Percentiles rank a stretch among this genome's conserved stretches.
Conservation (phyloP, 139 green algal species). For the Chlamydomonas sphaeroides region DNA sequence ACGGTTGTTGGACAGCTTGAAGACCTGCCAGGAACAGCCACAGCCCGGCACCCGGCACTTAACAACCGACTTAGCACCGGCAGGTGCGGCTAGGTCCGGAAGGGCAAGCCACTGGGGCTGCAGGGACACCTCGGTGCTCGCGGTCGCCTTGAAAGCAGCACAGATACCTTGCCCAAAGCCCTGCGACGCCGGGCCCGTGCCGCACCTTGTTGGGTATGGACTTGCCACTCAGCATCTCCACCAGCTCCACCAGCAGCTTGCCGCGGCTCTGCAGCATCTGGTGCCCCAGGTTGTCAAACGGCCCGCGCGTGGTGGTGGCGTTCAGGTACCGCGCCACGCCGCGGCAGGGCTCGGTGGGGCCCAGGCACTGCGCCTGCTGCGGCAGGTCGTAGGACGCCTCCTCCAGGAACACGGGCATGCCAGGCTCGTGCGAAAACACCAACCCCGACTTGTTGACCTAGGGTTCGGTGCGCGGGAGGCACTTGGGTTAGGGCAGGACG, state of each 20-base stretch:
- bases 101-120: no score
- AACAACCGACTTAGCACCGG: not conserved
- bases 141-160: no score
- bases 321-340: slow-evolving; percentile 60
- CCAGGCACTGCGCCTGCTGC: slow-evolving; percentile 41
- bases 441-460: slow-evolving; percentile 30
- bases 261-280: slow-evolving; percentile 65
- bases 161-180: no score
- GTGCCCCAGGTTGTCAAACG: slow-evolving; percentile 52
- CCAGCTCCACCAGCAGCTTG: slow-evolving; percentile 73
- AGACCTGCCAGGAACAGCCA: slow-evolving; percentile 4
- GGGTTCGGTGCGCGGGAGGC: no score
- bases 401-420: slow-evolving; percentile 46
- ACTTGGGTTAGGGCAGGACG: no score
- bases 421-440: slow-evolving; percentile 30
- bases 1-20: slow-evolving; percentile 54
- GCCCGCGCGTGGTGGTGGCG: slow-evolving; percentile 51
- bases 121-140: no score
- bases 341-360: slow-evolving; percentile 26
- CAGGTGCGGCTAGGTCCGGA: no score
- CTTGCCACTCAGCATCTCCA: slow-evolving; percentile 78
- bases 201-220: slow-evolving; percentile 58
- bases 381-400: slow-evolving; percentile 55
- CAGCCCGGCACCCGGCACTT: not conserved
- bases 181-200: no score